Evolutionary conservation across 441 rosid species (phyloP), one percentile per base, ranked within the genome.

Genomic region (Populus hybrid): DNA sequence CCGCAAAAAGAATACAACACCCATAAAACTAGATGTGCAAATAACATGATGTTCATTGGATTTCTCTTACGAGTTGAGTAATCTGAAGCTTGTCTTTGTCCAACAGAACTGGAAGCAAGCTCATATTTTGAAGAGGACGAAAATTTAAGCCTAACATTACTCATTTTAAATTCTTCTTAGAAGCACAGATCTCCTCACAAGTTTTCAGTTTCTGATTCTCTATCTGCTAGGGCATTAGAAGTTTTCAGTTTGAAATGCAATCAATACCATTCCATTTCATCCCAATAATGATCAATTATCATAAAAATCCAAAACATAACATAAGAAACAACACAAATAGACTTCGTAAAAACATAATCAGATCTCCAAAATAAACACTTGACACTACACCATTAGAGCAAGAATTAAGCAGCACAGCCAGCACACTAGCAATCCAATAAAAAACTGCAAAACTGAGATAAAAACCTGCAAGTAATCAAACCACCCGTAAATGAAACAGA

Each of bases 361-460:
- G 88, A 88, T 83, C 88, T 84, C 81, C 61, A 70, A 81, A 78
- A 75, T 26, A 80, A 54, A 73, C 10, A 21, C 32, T 8, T 7
- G 78, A 64, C 81, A 78, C 67, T 38, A 66, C 72, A 46, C 69
- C 75, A 65, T 71, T 72, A 14, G 12, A 69, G 66, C 40, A 66
- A 46, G 72, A 74, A 30, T 73, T 73, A 78, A 76, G 63, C 46
- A 38, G 36, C 34, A 73, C 68, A 77, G 32, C 21, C 74, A 32
- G 35, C 2, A 74, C 57, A 64, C 77, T 70, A 80, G 24, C 64
- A 80, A 73, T 74, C 78, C 74, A 79, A 77, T 73, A 54, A 46
- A 42, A n/a, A 75, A 67, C 64, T 23, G 32, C n/a, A 74, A 23
- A 57, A 71, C 20, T 61, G 23, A 38, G 67, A 70, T 77, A 28